phyloP scores from a whole-genome alignment of 345 rosid genomes.

The Clausena lansium region DNA sequence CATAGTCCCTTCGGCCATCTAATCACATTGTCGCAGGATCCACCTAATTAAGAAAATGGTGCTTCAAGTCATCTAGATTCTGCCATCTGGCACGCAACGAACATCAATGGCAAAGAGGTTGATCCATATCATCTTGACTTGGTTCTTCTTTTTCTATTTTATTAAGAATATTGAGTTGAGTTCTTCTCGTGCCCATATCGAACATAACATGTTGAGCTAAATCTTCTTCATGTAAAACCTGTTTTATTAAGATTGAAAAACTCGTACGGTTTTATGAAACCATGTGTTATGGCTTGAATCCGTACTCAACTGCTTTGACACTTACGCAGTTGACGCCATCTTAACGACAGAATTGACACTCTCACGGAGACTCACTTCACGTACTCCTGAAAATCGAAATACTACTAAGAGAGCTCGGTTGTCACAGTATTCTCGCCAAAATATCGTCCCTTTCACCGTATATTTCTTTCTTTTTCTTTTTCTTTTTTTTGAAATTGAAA shows the following conservation, averaged over 20 bases:
- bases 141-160: too few species aligned
- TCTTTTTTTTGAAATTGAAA: too few species aligned
- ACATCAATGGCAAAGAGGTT: not conserved
- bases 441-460: conserved; percentile 4
- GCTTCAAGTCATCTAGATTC: conserved; percentile 2
- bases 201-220: too few species aligned
- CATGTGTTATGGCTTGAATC: too few species aligned
- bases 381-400: not conserved
- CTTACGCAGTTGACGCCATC: conserved; percentile 7
- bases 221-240: too few species aligned
- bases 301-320: conserved; percentile 31
- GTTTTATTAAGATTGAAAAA: too few species aligned
- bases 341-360: conserved; percentile 41
- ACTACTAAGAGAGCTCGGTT: not conserved
- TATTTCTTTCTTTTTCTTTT: too few species aligned
- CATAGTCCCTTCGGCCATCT: not conserved
- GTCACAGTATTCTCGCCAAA: conserved; percentile 10
- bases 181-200: too few species aligned
- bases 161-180: too few species aligned
- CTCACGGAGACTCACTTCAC: conserved; percentile 13
- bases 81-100: conserved; percentile 13
- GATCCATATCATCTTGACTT: too few species aligned
- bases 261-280: too few species aligned
- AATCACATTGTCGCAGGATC: not conserved
- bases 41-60: not conserved